Base-by-base conservation (phyloP, 2,329 filamentous ascomycete species). In the Rhynchosporium agropyri region DNA sequence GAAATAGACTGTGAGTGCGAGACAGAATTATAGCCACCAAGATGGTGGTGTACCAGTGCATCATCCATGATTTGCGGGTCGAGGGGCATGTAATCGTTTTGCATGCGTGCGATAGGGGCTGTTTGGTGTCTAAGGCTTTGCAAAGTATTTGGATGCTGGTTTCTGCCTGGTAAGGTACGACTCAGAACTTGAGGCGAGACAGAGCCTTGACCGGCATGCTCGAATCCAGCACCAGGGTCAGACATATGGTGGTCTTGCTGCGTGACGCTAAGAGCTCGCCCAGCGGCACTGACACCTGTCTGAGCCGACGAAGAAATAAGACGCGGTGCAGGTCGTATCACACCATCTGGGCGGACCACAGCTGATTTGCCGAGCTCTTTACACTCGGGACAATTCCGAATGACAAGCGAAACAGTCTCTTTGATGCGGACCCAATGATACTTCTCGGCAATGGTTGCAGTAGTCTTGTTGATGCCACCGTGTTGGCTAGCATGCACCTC, bases 381-480 rank as follows among this genome's bases (percentile, higher is more conserved):
- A 79, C 94, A 98, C 74, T 96, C 89, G 7, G 84, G 79, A 77
- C 95, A 99, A 72, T 95, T 94, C 71, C 91, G 89, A 77, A 98
- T 97, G 70, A 97, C 93, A 74, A 94, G 88, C 74, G 90, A 95
- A 65, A 97, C 95, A 0, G 94, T 98, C 77, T 97, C 93, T 76
- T 98, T 99, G 79, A 98, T 98, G 65, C 94, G 86, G 54, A 96
- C 93, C 95, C 95, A 99, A 78, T 98, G 95, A 75, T 94, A 97
- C 73, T 89, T 90, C 74, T 97, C 91, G 10, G 94, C 92, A 72
- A 99, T 97, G 26, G 88, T 89, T 26, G 94, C 93, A 0, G 94
- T 98, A 0, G 94, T 98, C 80, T 97, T 97, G 81, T 99, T 99
- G 81, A 98, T 98, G 58, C 95, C 95, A 6, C 90, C 92, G 74